Conservation (phyloP, 352 stramenopile genomes). For the Elongisporangium senticosum region DNA sequence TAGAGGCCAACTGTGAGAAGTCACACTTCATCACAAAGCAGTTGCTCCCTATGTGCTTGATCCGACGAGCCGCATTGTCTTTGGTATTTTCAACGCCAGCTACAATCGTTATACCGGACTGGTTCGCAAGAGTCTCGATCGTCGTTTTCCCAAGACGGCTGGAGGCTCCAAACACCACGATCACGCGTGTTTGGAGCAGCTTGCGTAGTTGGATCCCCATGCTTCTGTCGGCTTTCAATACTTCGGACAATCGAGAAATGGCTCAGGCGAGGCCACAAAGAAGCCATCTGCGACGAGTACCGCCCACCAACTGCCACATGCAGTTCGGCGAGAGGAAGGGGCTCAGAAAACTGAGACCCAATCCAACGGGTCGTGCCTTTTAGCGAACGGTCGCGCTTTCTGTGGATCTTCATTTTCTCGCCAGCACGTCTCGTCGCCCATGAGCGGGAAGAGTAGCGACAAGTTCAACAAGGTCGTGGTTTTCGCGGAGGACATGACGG, state of each 20-base stretch:
- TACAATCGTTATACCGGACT: conserved; percentile 44
- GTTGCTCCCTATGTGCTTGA: conserved; percentile 42
- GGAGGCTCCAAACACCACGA: conserved; percentile 74
- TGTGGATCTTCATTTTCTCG: background rate
- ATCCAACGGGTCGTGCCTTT: background rate
- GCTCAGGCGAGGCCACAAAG: background rate
- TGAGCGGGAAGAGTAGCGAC: conserved; percentile 67
- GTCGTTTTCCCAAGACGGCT: conserved; percentile 55
- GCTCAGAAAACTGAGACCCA: background rate
- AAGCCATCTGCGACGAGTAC: background rate
- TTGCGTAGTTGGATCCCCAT: conserved; percentile 62
- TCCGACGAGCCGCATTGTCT: conserved; percentile 35
- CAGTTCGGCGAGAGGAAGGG: background rate
- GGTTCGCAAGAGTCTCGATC: conserved; percentile 41
- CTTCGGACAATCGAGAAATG: background rate
- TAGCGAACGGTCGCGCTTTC: background rate
- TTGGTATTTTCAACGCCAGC: conserved; percentile 51
- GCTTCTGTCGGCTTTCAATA: background rate
- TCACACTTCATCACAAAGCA: conserved; percentile 31
- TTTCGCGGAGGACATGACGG: conserved; percentile 93
- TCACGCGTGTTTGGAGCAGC: conserved; percentile 45
- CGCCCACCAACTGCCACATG: background rate
- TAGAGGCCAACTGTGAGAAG: conserved; percentile 21
- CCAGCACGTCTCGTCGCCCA: conserved; percentile 3
- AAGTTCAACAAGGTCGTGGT: conserved; percentile 91